Evolutionary conservation across 139 green algal species (phyloP).

Genomic region (Chlamydomonas schloesseri): DNA sequence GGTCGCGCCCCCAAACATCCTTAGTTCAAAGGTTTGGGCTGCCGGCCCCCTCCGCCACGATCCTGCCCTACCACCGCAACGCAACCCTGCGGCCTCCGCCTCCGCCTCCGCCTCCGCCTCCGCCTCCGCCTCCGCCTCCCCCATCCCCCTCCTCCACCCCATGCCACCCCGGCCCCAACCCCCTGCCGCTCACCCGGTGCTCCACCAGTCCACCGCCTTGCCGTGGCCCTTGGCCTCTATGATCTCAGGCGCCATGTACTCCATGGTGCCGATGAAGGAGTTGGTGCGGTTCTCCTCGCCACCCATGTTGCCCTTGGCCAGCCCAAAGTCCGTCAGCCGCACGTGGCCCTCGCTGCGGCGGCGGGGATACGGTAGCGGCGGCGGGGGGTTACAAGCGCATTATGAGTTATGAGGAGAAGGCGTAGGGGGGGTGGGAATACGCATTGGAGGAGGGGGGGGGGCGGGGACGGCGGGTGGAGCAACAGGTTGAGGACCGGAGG

Average conservation of each 20-base stretch:
- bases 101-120: neutral
- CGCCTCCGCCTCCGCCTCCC: neutral
- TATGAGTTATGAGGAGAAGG: no score
- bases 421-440: no score
- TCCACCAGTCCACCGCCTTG: constrained; percentile 97
- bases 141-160: neutral
- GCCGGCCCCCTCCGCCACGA: no score
- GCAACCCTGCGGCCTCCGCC: no score
- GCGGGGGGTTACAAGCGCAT: no score
- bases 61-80: no score
- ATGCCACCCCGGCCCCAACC: no score
- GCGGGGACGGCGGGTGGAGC: no score
- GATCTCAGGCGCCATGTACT: constrained; percentile 87
- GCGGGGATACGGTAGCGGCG: neutral
- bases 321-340: constrained; percentile 90
- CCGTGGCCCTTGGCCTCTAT: constrained; percentile 88
- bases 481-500: no score
- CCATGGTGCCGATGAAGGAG: constrained; percentile 95
- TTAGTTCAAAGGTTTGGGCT: no score
- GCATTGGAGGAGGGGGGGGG: no score
- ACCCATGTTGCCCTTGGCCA: constrained; percentile 88
- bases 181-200: constrained; percentile 69
- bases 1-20: no score
- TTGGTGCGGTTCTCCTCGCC: constrained; percentile 75
- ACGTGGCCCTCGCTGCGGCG: constrained; percentile 87